Percentiles rank a stretch among this genome's conserved stretches.
Evolutionary conservation across 768 basidiomycete genomes (phyloP).

Genomic region (Leccinum incarnatum): DNA sequence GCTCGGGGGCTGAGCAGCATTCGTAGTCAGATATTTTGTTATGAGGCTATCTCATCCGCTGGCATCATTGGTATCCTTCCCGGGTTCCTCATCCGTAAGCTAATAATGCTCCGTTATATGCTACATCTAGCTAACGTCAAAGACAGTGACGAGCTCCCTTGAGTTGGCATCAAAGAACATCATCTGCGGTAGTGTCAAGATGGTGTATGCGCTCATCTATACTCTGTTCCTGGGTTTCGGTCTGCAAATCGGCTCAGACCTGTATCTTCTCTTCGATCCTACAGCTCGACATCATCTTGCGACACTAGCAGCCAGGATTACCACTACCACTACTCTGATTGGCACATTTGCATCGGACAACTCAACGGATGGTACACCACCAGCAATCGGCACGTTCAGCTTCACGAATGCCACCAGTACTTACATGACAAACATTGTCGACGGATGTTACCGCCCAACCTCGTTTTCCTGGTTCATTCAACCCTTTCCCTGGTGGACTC

Average conservation of each 20-base stretch:
- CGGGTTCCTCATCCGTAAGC: conserved; percentile 79
- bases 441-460: conserved; percentile 71
- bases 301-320: conserved; percentile 49
- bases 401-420: conserved; percentile 55
- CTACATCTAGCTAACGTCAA: conserved; percentile 4
- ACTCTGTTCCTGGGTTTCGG: conserved; percentile 84
- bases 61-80: conserved; percentile 87
- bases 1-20: conserved; percentile 84
- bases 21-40: conserved; percentile 77
- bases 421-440: conserved; percentile 45
- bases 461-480: conserved; percentile 75
- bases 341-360: conserved; percentile 69
- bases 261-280: conserved; percentile 71
- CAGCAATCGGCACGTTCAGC: conserved; percentile 60
- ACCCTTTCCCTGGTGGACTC: conserved; percentile 75
- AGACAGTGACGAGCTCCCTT: conserved; percentile 72
- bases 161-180: conserved; percentile 87
- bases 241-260: conserved; percentile 78
- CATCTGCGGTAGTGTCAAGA: conserved; percentile 78
- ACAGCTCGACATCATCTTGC: conserved; percentile 51
- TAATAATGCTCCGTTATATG: neutral
- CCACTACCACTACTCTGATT: conserved; percentile 49
- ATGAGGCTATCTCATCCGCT: conserved; percentile 85
- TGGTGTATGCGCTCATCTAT: conserved; percentile 88
- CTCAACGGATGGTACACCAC: conserved; percentile 39